These are phyloP conservation scores for Lobosporangium transversale DNA, from an alignment of 192 early-diverging fungal species.

Conservation along the genomic window DNA sequence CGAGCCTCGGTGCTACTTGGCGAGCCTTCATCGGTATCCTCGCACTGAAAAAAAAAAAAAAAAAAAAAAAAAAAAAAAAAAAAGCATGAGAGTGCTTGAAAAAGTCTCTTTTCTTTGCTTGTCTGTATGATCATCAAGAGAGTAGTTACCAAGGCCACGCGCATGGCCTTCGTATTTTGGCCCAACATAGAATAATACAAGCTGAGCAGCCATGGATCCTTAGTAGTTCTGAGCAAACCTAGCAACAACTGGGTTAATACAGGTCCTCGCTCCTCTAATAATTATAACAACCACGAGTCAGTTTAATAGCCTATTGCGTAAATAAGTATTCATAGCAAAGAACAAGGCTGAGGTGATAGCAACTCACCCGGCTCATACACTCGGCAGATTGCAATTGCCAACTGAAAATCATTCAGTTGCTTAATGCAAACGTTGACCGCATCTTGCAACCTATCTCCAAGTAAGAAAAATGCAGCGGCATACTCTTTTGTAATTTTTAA, in stretches of 20 bases:
- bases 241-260: constrained; percentile 30
- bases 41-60: no score
- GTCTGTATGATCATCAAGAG: no score
- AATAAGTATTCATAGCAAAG: no score
- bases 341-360: no score
- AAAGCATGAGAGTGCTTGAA: no score
- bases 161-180: constrained; percentile 66
- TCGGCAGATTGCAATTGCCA: constrained; percentile 92
- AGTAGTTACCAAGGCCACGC: constrained; percentile 68
- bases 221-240: constrained; percentile 19
- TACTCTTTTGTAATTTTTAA: no score
- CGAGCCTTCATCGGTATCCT: background rate
- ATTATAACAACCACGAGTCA: background rate
- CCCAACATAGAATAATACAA: constrained; percentile 58
- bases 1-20: background rate
- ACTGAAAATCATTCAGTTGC: constrained; percentile 89
- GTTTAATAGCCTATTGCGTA: no score
- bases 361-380: constrained; percentile 84
- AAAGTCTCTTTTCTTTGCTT: no score
- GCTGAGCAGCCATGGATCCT: constrained; percentile 46
- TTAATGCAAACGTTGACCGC: constrained; percentile 93
- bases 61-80: no score
- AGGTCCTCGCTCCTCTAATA: constrained; percentile 44
- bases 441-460: constrained; percentile 88
- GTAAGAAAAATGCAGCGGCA: constrained; percentile 94